These are phyloP conservation scores for Cladosporium sp. DNA, from an alignment of 2,329 filamentous ascomycete genomes.

Conservation along the genomic window DNA sequence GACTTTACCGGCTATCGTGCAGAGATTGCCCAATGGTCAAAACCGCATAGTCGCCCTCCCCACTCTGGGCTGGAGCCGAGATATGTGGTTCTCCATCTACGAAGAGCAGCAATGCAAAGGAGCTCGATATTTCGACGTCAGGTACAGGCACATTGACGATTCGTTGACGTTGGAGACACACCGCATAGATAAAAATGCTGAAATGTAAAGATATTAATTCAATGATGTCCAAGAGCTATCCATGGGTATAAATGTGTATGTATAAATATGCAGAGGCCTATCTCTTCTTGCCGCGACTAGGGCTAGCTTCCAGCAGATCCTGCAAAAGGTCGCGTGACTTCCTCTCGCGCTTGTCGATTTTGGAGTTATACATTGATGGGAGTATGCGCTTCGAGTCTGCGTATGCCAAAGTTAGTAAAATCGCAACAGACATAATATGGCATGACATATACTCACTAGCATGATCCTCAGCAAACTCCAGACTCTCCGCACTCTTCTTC, in stretches of 20 bases:
- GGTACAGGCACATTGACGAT: slow-evolving; percentile 14
- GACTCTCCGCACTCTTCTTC: slow-evolving; percentile 63
- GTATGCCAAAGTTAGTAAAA: neutral
- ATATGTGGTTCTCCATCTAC: slow-evolving; percentile 11
- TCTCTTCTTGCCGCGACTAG: slow-evolving; percentile 25
- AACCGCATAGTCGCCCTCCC: slow-evolving; percentile 29
- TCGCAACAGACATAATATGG: neutral
- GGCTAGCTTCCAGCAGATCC: slow-evolving; percentile 29
- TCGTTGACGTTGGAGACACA: neutral
- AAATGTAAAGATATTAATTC: no score
- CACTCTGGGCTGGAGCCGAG: slow-evolving; percentile 23
- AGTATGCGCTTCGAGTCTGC: slow-evolving; percentile 53
- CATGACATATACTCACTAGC: slow-evolving; percentile 56
- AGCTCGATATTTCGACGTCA: slow-evolving; percentile 22
- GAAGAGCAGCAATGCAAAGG: neutral
- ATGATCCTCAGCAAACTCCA: slow-evolving; percentile 73
- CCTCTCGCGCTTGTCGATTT: slow-evolving; percentile 57
- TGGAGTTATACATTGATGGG: slow-evolving; percentile 58
- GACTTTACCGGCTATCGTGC: slow-evolving; percentile 37
- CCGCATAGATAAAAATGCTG: no score
- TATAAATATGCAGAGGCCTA: no score
- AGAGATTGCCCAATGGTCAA: slow-evolving; percentile 3
- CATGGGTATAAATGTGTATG: slow-evolving; percentile 9
- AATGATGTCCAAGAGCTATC: neutral
- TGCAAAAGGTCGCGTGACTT: slow-evolving; percentile 45